Base-by-base conservation (phyloP, 2,329 filamentous ascomycete species). In the Cladophialophora chaetospira region DNA sequence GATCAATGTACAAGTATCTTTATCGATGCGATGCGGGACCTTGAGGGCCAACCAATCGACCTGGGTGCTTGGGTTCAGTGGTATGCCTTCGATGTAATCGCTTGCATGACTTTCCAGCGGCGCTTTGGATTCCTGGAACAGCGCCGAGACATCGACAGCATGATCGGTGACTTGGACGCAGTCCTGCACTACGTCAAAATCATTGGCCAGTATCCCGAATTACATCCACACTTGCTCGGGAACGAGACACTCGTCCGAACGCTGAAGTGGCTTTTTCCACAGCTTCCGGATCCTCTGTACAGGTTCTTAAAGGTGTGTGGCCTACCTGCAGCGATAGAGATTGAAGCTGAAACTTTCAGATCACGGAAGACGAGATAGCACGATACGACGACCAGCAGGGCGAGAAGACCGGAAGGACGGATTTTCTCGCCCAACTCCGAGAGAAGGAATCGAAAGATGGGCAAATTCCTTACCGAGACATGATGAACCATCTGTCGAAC, bases 41-140 rank as follows among this genome's bases (percentile, higher is more conserved):
- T 57, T 5, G 38, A 54, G 25, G 58, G 55, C 6, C 36, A 54
- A 21, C 25, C 54, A 4, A 23, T 62, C 31, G 57, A 65, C 36
- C 45, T 64, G 10, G 49, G 45, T 1, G 31, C 26, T 19, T 91
- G 88, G 88, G 73, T 92, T 53, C 88, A 92, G 67, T 91, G 86
- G 69, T 91, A 88, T 63, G 88, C 89, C 0, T 91, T 91, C 65
- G 88, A 92, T 67, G 88, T 91, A 9, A 90, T 62, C 25, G 47
- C 48, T 5, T 21, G 36, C 29, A 56, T 62, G 26, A 60, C 59
- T 1, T 62, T 62, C 72, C 85, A 83, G 69, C 88, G 88, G 68
- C 79, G 86, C 0, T 80, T 91, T 53, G 88, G 88, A 0, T 91
- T 91, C 62, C 73, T 92, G 1, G 87, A 92, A 70, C 79, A 82